Evolutionary conservation across 2,329 filamentous ascomycete species (phyloP).

Genomic region (Apiospora kogelbergensis): DNA sequence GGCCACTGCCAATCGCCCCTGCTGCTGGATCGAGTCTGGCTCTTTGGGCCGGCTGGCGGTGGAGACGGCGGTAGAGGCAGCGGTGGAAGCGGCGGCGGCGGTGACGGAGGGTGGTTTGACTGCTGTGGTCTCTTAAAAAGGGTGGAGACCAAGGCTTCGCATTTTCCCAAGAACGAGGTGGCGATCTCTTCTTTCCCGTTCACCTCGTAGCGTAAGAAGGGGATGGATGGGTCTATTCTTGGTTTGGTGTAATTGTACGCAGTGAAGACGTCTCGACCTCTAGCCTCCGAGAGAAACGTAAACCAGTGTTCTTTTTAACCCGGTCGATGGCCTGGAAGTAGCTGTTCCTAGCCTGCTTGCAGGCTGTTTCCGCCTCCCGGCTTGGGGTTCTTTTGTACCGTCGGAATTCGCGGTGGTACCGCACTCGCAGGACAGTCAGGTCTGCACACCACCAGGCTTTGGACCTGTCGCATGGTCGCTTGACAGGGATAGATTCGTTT

Average conservation of each 20-base stretch:
- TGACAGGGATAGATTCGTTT: not conserved
- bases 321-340: not conserved
- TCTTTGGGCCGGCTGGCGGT: too few relatives aligned
- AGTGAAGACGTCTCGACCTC: not conserved
- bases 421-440: slow-evolving; percentile 6
- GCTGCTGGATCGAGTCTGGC: too few relatives aligned
- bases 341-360: not conserved
- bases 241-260: not conserved
- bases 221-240: too few relatives aligned
- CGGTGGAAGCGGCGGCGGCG: too few relatives aligned
- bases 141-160: too few relatives aligned
- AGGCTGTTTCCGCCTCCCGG: not conserved
- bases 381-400: not conserved
- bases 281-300: not conserved
- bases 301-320: not conserved
- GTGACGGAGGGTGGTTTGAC: too few relatives aligned
- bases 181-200: too few relatives aligned
- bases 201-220: too few relatives aligned
- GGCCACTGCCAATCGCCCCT: too few relatives aligned
- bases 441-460: slow-evolving; percentile 2
- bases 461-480: slow-evolving; percentile 6
- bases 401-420: not conserved
- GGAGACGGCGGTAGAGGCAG: too few relatives aligned
- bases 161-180: too few relatives aligned
- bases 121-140: too few relatives aligned